A percentile compares a stretch with the other conserved stretches of the same genome.
phyloP scores from a whole-genome alignment of 1,284 basidiomycete species.

The Papiliotrema nemorosa region DNA sequence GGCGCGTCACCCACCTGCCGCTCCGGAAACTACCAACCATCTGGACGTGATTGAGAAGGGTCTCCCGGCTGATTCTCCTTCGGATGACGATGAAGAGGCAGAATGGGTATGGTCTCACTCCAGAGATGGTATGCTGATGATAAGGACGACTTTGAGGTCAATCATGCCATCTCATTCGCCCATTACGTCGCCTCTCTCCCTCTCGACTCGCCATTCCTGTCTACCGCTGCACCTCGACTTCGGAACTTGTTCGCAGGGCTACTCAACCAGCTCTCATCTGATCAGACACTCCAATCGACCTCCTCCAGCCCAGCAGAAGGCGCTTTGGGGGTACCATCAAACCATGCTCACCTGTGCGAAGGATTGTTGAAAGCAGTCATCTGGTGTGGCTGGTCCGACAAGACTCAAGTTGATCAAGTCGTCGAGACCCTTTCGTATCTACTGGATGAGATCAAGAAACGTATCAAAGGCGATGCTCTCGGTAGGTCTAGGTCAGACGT shows the following conservation, averaged over 20 bases:
- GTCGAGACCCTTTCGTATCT: constrained; percentile 10
- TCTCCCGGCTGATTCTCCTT: background rate
- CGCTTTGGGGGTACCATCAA: constrained; percentile 16
- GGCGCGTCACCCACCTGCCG: constrained; percentile 12
- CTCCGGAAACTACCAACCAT: constrained; percentile 1
- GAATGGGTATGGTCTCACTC: background rate
- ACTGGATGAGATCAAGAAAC: background rate
- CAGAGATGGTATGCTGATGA: background rate
- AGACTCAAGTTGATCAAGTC: constrained; percentile 13
- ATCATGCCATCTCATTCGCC: constrained; percentile 46
- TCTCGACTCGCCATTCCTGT: constrained; percentile 19
- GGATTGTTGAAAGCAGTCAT: constrained; percentile 33
- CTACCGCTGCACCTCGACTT: constrained; percentile 22
- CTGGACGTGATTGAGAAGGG: background rate
- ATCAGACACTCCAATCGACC: constrained; percentile 13
- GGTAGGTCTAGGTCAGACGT: too few relatives aligned
- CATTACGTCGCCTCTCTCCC: constrained; percentile 43
- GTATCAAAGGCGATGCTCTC: background rate
- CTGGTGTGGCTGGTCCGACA: constrained; percentile 33
- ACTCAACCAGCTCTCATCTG: constrained; percentile 14
- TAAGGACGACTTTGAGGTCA: constrained; percentile 35
- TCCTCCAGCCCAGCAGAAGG: constrained; percentile 6
- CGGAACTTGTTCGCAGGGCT: constrained; percentile 28
- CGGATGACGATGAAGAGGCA: constrained; percentile 13
- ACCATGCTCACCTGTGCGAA: constrained; percentile 32